Conservation (phyloP, 768 basidiomycete genomes). For the Trametes elegans region DNA sequence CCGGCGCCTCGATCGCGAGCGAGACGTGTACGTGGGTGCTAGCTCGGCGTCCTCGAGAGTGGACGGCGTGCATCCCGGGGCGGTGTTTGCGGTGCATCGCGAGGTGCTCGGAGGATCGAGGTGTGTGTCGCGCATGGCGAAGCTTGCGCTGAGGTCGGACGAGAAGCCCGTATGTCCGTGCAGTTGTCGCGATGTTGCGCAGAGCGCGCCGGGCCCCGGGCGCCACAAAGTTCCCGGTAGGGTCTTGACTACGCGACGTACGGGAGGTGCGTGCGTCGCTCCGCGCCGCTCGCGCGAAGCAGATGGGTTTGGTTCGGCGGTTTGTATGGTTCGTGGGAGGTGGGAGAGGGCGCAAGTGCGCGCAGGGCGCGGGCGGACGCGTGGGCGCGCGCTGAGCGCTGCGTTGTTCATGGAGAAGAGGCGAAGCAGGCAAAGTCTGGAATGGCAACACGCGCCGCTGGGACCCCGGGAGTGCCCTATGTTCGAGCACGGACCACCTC, state of each 20-base stretch:
- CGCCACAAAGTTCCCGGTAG: background rate
- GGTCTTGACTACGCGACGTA: background rate
- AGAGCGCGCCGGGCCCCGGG: background rate
- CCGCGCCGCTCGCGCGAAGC: no score
- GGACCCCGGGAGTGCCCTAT: slow-evolving; percentile 14
- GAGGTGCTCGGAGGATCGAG: no score
- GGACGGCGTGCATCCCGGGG: background rate
- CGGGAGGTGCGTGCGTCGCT: background rate
- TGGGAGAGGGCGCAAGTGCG: background rate
- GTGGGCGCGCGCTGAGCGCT: background rate
- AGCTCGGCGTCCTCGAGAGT: no score
- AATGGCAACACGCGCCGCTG: slow-evolving; percentile 22
- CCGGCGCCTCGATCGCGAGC: background rate
- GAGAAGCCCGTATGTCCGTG: background rate
- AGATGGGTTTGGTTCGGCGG: no score
- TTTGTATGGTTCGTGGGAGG: background rate
- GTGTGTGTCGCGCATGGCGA: no score
- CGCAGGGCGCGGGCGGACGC: background rate
- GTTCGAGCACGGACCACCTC: slow-evolving; percentile 22
- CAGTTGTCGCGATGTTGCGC: no score
- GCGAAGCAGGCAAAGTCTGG: slow-evolving; percentile 18
- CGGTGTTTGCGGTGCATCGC: slow-evolving; percentile 11
- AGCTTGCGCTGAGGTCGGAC: no score
- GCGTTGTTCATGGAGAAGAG: slow-evolving; percentile 5
- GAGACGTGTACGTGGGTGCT: background rate